Evolutionary conservation across 192 early-diverging fungal species (phyloP).

Genomic region (Backusella luteola): DNA sequence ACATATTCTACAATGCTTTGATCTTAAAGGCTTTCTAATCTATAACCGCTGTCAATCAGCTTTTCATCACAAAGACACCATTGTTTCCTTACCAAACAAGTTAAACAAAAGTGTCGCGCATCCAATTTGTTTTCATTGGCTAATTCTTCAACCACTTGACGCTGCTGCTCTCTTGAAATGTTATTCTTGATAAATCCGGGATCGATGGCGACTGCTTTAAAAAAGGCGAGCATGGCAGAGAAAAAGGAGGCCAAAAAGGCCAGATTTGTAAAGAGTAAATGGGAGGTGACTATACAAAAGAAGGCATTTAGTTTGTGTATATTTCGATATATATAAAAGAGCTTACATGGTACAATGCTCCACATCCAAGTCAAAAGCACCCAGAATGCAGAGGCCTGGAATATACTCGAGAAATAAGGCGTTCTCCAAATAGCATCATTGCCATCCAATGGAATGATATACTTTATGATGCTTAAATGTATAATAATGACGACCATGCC

Average conservation of each 20-base stretch:
- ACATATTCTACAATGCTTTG: constrained; percentile 93
- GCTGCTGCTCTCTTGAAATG: constrained; percentile 38
- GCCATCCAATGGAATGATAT: constrained; percentile 50
- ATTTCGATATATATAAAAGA: background rate
- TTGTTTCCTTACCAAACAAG: constrained; percentile 60
- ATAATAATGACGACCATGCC: constrained; percentile 48
- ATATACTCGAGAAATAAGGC: constrained; percentile 83
- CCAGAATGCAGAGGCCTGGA: constrained; percentile 83
- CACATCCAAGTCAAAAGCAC: constrained; percentile 63
- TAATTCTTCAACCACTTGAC: constrained; percentile 57
- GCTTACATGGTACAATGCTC: constrained; percentile 62
- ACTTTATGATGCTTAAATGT: constrained; percentile 57
- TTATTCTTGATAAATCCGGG: constrained; percentile 79
- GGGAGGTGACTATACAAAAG: constrained; percentile 53
- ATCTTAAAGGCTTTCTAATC: constrained; percentile 81
- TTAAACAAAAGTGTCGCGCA: constrained; percentile 81
- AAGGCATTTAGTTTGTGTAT: background rate
- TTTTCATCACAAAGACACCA: no score
- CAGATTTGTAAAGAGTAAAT: constrained; percentile 59
- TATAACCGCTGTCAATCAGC: constrained; percentile 1
- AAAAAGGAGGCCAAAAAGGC: constrained; percentile 62
- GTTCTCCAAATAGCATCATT: constrained; percentile 64
- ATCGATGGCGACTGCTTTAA: constrained; percentile 65
- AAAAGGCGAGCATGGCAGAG: constrained; percentile 73
- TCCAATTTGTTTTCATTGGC: constrained; percentile 68